Base-by-base conservation (phyloP, 495 filamentous ascomycete genomes). In the Corynascus novoguineensis region DNA sequence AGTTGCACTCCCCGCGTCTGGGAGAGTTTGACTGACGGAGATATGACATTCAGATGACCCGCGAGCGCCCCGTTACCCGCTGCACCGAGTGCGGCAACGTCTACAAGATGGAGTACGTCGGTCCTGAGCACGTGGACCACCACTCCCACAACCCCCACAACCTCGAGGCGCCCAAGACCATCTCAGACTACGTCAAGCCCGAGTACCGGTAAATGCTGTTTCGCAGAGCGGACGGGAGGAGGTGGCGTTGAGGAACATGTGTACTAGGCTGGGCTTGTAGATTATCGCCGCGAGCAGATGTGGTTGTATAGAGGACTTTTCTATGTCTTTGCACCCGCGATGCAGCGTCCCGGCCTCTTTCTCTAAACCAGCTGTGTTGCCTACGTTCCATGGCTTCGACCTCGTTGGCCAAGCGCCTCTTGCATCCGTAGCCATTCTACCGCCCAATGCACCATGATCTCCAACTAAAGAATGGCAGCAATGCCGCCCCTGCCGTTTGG, bases 101-200 rank as follows among this genome's bases (percentile, higher is more conserved):
- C 63, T 88, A 92, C 75, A 96, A 95, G 85, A 89, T 97, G 84
- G 88, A 97, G 71, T 98, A 97, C 71, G 71, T 97, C 54, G 93
- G 93, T 34, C 87, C 90, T 28, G 66, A 80, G 66, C 87, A 87
- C 59, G 86, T 90, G 19, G 17, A 34, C 69, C 68, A 27, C 59
- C 79, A 86, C 68, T 75, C 72, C 44, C 66, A 73, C 66, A 72
- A 81, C 68, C 68, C 73, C 74, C 80, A 81, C 64, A 73, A 75
- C 67, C 83, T 78, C 68, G 81, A 82, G 73, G 89, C 93, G 76
- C 88, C 89, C 69, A 92, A 93, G 85, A 95, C 87, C 55, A 90
- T 95, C 62, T 88, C 87, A 71, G 86, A 98, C 81, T 96, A 76
- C 77, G 87, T 98, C 71, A 87, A 86, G 82, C 88, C 90, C 28